Evolutionary conservation across 495 filamentous ascomycete species (phyloP), one percentile per base, ranked within the genome.

Genomic region (Podospora tetraspora): DNA sequence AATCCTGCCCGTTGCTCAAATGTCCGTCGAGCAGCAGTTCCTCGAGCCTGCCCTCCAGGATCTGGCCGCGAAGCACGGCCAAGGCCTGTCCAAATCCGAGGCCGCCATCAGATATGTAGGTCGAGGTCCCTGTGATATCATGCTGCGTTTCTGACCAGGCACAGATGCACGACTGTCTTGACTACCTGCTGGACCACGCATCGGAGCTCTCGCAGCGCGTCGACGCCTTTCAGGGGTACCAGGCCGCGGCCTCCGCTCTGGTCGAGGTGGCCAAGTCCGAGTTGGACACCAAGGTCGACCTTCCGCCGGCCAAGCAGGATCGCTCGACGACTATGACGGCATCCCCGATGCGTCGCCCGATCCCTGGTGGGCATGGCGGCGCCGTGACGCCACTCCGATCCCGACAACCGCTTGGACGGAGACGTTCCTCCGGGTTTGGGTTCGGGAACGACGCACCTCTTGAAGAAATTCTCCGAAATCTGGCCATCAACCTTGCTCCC

Each of bases 11-110:
- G 79, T 90, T 34, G 84, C 87, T 3, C 85, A 89, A 68, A 86
- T 90, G 81, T 84, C 85, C 25, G 81, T 82, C 1, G 84, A 85
- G 72, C 86, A 89, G 66, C 83, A 88, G 71, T 87, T 83, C 70
- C 75, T 85, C 4, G 81, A 86, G 68, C 87, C 85, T 1, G 86
- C 88, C 19, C 76, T 88, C 3, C 78, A 76, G 59, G 71, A 71
- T 9, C 74, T 82, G 3, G 74, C 78, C 11, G 72, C 73, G 10
- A 80, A 71, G 67, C 77, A 75, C 62, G 74, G 79, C 29, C 75
- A 80, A 61, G 70, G 75, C 13, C 65, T 78, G 9, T 75, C 73
- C 12, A 71, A 78, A 61, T 78, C 78, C 1, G 68, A 72, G 12
- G 73, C 78, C 56, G 81, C 81, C 6, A 71, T 81, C 12, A 70